phyloP scores from a whole-genome alignment of 2,329 filamentous ascomycete genomes.

The Nigrospora osmanthi region DNA sequence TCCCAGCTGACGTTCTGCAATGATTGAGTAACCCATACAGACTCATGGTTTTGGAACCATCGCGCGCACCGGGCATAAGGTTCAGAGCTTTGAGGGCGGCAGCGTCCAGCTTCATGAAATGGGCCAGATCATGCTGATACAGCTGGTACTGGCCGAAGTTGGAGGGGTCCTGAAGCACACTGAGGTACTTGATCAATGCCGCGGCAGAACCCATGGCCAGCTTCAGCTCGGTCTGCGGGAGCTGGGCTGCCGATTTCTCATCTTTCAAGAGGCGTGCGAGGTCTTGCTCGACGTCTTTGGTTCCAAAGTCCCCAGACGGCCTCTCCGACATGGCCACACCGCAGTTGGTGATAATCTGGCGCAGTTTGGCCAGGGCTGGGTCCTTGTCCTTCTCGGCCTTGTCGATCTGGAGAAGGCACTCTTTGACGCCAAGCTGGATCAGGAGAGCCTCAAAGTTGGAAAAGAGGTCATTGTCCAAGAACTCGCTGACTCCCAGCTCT shows the following conservation, averaged over 20 bases:
- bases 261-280: conserved; percentile 80
- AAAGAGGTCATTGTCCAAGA: conserved; percentile 97
- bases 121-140: conserved; percentile 92
- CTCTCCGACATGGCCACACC: conserved; percentile 85
- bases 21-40: conserved; percentile 90
- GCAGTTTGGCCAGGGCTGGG: conserved; percentile 78
- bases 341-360: conserved; percentile 84
- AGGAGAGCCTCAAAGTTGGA: conserved; percentile 96
- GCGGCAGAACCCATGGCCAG: conserved; percentile 93
- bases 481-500: conserved; percentile 93
- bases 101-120: conserved; percentile 98
- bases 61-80: conserved; percentile 89
- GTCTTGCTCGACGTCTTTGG: conserved; percentile 92
- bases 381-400: conserved; percentile 77
- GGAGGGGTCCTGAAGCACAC: conserved; percentile 79
- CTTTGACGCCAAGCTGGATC: conserved; percentile 92
- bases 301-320: conserved; percentile 68
- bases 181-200: conserved; percentile 89
- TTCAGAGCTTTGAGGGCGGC: conserved; percentile 91
- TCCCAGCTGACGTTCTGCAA: conserved; percentile 93
- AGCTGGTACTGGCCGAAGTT: conserved; percentile 97
- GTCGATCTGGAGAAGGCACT: conserved; percentile 81
- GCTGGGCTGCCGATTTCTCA: conserved; percentile 65
- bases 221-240: conserved; percentile 89
- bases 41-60: conserved; percentile 97